Evolutionary conservation across 2,329 filamentous ascomycete genomes (phyloP).

Genomic region (Arthrinium phaeospermum): DNA sequence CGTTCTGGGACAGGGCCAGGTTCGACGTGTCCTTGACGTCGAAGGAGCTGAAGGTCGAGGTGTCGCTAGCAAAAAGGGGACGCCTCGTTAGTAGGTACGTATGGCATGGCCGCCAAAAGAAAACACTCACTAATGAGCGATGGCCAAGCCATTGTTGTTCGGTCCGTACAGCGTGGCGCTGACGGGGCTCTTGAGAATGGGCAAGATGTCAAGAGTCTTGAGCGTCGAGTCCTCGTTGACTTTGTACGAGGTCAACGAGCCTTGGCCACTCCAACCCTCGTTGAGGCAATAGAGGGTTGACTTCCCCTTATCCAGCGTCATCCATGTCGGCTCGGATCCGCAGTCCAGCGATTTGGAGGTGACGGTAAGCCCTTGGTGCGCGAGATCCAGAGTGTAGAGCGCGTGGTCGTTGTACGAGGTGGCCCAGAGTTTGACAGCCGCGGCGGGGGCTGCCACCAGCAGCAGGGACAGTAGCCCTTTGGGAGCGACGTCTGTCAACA

Average conservation of each 20-base stretch:
- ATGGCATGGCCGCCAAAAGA: slow-evolving; percentile 29
- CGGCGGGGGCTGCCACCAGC: background rate
- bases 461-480: slow-evolving; percentile 16
- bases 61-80: slow-evolving; percentile 36
- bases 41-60: slow-evolving; percentile 27
- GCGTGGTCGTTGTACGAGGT: slow-evolving; percentile 21
- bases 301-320: slow-evolving; percentile 56
- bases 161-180: slow-evolving; percentile 50
- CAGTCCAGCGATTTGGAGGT: slow-evolving; percentile 42
- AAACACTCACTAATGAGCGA: slow-evolving; percentile 53
- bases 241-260: slow-evolving; percentile 50
- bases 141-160: slow-evolving; percentile 44
- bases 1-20: slow-evolving; percentile 22
- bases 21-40: slow-evolving; percentile 20
- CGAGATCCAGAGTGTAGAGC: background rate
- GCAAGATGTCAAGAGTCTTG: slow-evolving; percentile 39
- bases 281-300: slow-evolving; percentile 61
- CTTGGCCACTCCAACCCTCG: slow-evolving; percentile 53
- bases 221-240: slow-evolving; percentile 46
- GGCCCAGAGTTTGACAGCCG: slow-evolving; percentile 13
- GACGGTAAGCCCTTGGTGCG: background rate
- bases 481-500: background rate
- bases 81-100: slow-evolving; percentile 11
- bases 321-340: slow-evolving; percentile 60
- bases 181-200: slow-evolving; percentile 49